Evolutionary conservation across 192 early-diverging fungal genomes (phyloP).

Genomic region (Piromyces sp.): DNA sequence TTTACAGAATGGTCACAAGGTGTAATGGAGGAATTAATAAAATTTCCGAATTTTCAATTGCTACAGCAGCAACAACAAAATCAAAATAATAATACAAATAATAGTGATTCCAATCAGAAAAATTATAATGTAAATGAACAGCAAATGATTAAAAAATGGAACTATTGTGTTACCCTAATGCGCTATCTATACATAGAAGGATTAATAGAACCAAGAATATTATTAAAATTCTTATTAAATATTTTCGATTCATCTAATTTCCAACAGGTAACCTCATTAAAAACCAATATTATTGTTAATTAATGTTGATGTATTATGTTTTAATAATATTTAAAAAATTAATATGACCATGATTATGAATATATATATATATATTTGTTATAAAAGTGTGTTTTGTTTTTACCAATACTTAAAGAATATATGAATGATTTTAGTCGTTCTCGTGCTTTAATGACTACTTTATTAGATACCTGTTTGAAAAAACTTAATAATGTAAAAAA

Average conservation of each 20-base stretch:
- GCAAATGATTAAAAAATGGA: not conserved
- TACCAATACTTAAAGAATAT: not conserved
- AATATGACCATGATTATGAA: too few relatives aligned
- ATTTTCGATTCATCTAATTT: not conserved
- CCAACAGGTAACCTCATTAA: not conserved
- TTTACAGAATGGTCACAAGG: not conserved
- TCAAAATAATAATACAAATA: not conserved
- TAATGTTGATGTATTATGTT: not conserved
- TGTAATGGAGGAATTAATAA: not conserved
- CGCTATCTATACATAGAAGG: not conserved
- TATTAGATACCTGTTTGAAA: not conserved
- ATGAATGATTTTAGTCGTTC: not conserved
- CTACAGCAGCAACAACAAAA: not conserved
- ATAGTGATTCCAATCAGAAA: not conserved
- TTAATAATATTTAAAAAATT: too few relatives aligned
- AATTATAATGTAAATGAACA: not conserved
- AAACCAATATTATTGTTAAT: not conserved
- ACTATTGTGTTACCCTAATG: not conserved
- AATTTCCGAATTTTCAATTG: not conserved
- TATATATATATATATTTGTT: too few relatives aligned
- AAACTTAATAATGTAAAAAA: not conserved
- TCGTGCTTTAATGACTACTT: not conserved
- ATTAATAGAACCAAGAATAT: not conserved
- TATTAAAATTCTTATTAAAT: not conserved
- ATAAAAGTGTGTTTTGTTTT: not conserved